Base-by-base conservation (phyloP, 257 asterid genomes). In the Voacanga thouarsii region DNA sequence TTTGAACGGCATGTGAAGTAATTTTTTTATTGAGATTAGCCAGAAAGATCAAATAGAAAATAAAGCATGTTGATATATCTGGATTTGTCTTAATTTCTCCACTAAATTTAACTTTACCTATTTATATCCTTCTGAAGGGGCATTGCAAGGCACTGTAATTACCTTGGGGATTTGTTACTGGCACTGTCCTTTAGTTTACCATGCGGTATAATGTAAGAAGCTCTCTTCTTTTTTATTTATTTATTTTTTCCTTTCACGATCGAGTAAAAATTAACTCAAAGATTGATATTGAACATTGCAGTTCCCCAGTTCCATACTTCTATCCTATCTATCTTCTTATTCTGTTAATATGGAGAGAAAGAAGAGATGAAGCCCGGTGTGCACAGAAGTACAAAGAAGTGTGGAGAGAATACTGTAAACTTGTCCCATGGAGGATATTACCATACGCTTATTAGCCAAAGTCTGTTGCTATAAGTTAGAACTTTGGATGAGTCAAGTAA, bases 301-400 rank as follows among this genome's bases (percentile, higher is more conserved):
- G 99, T 75, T 96, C 98, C 28, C 95, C 92, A 18, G 81, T 92
- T 78, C 99, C 98, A 21, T 93, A 96, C 81, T 90, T 93, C 75
- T 96, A 96, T 82, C 99, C 99, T 15, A 82, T 89, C 47, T 96
- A 96, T 90, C 97, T 93, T 74, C 91, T 93, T 82, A 89, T 90
- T 78, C 84, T 96, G 57, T 90, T 96, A 12, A 83, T 93, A 82
- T 96, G 99, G 99, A 90, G 99, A 85, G 99, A 96, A 80, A 90
- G 98, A 84, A 87, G 99, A 84, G 99, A 93, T 41, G 99, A 96
- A 88, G 91, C 94, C 64, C 90, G 99, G 61, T 93, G 99, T 69
- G 97, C 98, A 3, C 82, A 96, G 81, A 96, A 93, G 91, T 92
- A 96, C 84, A 93, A 88, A 86, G 97, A 96, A 41, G 83, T 93